Base-by-base conservation (phyloP, 75 land plant species). In the Chamaecyparis obtusa region DNA sequence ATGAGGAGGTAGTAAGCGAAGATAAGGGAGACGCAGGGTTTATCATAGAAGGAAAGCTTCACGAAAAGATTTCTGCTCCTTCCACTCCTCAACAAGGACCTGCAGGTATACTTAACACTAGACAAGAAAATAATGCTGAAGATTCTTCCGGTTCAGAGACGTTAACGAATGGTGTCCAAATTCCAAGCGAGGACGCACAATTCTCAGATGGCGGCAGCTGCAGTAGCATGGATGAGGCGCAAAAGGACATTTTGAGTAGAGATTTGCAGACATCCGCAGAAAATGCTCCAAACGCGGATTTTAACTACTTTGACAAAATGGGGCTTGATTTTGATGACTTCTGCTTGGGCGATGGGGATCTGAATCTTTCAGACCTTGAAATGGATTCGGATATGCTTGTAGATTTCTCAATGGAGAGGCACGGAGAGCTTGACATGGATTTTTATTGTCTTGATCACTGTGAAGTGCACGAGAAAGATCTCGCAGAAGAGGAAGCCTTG, bases 311-410 rank as follows among this genome's bases (percentile, higher is more conserved):
- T 2, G 83, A 81, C 30, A 46, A 81, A 44, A 81, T 27, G 54
- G 83, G 48, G 49, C n/a, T 81, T n/a, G 84, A 90, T 87, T 94
- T 94, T 54, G 92, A 91, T 9, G 92, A 92, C 37, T 69, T 94
- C 35, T 91, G 89, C 67, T 27, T 88, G 35, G 91, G 90, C 17
- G 89, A 91, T 16, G 91, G 88, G 5, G 93, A 90, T 71, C 79
- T 80, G n/a, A 84, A 91, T 56, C 55, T 86, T 79, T 91, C 92
- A 41, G 95, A 92, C 78, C 60, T 92, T 76, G 95, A 91, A 85
- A 88, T 94, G 85, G 94, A 94, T 84, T 84, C 94, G 2, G 91
- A 91, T n/a, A 75, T 94, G 54, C 84, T 94, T 24, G 92, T 87
- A 11, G 92, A 94, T 10, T 89, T 94, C 49, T 85, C 93, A 1